phyloP scores from a whole-genome alignment of 2,329 filamentous ascomycete genomes.

The Pseudogymnoascus sp. region DNA sequence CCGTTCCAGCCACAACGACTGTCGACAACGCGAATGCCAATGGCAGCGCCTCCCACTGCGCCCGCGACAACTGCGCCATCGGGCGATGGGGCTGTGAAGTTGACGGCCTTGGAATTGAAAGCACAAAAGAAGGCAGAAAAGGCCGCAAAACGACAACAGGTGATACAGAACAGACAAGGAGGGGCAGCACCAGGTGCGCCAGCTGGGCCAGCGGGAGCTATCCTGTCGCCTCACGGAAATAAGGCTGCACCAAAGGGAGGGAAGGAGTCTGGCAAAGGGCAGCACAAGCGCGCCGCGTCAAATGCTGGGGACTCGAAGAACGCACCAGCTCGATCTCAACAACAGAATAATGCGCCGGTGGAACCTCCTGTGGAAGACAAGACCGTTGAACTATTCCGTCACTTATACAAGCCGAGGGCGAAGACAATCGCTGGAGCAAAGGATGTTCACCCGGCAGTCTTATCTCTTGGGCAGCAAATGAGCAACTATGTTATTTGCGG shows the following conservation, averaged over 20 bases:
- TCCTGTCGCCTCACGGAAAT: slow-evolving; percentile 22
- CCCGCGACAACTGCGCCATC: neutral
- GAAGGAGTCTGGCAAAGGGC: slow-evolving; percentile 33
- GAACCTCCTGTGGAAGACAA: slow-evolving; percentile 50
- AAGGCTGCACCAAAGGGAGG: slow-evolving; percentile 22
- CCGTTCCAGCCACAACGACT: neutral
- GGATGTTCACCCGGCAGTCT: slow-evolving; percentile 77
- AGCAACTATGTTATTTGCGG: slow-evolving; percentile 74
- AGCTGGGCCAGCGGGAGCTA: slow-evolving; percentile 18
- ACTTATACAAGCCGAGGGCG: slow-evolving; percentile 69
- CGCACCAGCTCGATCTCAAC: slow-evolving; percentile 21
- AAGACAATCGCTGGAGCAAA: slow-evolving; percentile 56
- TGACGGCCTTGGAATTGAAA: slow-evolving; percentile 74
- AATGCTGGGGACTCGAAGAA: slow-evolving; percentile 25
- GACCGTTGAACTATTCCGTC: slow-evolving; percentile 71
- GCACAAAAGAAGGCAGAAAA: slow-evolving; percentile 89
- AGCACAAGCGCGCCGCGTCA: slow-evolving; percentile 30
- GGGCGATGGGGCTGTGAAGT: slow-evolving; percentile 40
- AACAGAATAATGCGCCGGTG: slow-evolving; percentile 26
- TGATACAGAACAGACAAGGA: slow-evolving; percentile 46
- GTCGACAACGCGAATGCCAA: slow-evolving; percentile 7
- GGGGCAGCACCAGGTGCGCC: slow-evolving; percentile 28
- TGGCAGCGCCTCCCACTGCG: neutral
- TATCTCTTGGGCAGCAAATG: slow-evolving; percentile 85
- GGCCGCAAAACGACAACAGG: slow-evolving; percentile 71